Percentiles rank a stretch among this genome's conserved stretches.
Evolutionary conservation across 306 rosid genomes (phyloP).

Genomic region (Senna siamea): DNA sequence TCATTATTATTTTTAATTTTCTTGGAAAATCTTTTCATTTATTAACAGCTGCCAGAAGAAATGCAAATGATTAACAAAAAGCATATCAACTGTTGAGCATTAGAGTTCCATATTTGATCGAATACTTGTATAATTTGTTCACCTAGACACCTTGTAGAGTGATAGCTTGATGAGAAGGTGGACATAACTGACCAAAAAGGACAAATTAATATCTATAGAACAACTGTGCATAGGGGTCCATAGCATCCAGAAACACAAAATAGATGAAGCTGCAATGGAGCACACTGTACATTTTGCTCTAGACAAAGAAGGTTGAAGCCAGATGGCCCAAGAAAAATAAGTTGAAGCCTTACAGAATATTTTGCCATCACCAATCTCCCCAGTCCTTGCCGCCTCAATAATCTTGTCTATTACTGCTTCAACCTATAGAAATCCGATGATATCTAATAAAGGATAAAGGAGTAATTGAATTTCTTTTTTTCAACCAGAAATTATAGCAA

Average conservation of each 20-base stretch:
- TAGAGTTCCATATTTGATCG: slow-evolving; percentile 28
- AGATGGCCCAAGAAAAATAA: neutral
- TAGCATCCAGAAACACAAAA: neutral
- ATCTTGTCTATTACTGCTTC: slow-evolving; percentile 76
- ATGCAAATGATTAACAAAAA: slow-evolving; percentile 24
- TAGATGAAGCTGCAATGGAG: slow-evolving; percentile 20
- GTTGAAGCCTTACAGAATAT: slow-evolving; percentile 70
- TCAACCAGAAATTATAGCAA: slow-evolving; percentile 8
- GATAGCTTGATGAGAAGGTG: slow-evolving; percentile 7
- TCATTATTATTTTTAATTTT: slow-evolving; percentile 1
- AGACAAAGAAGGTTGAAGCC: slow-evolving; percentile 39
- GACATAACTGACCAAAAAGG: neutral
- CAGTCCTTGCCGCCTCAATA: slow-evolving; percentile 79
- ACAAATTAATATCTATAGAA: slow-evolving; percentile 19
- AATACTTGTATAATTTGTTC: neutral
- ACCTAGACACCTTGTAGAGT: neutral
- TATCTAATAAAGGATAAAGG: slow-evolving; percentile 25
- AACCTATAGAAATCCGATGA: slow-evolving; percentile 52
- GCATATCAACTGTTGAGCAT: slow-evolving; percentile 7
- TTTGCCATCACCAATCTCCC: slow-evolving; percentile 97
- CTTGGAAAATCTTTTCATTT: slow-evolving; percentile 20
- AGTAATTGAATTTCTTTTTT: slow-evolving; percentile 18
- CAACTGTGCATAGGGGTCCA: slow-evolving; percentile 11
- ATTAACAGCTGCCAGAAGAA: slow-evolving; percentile 26
- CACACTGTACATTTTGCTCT: slow-evolving; percentile 19